Evolutionary conservation across 148 eudicot species (phyloP).

Genomic region (Rheum nobile): DNA sequence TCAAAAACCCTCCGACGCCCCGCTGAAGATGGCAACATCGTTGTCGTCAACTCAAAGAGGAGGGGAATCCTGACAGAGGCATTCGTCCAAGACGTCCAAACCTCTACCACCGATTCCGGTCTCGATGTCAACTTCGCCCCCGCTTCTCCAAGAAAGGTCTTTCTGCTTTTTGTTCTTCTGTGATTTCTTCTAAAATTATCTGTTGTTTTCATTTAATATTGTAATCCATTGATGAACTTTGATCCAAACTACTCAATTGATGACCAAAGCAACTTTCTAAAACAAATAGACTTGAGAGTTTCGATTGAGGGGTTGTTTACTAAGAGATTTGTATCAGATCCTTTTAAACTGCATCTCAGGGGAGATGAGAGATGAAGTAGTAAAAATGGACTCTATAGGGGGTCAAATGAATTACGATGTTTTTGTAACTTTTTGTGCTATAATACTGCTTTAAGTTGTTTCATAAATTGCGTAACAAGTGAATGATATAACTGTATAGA

Average conservation of each 20-base stretch:
- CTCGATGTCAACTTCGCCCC: slow-evolving; percentile 75
- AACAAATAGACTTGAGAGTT: too few species aligned
- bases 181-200: neutral
- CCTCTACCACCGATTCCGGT: slow-evolving; percentile 43
- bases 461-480: too few species aligned
- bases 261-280: neutral
- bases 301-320: too few species aligned
- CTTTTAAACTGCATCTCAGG: too few species aligned
- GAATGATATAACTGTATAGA: too few species aligned
- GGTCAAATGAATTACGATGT: too few species aligned
- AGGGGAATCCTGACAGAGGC: slow-evolving; percentile 73
- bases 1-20: too few species aligned
- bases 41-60: slow-evolving; percentile 35
- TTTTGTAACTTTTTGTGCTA: too few species aligned
- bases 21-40: slow-evolving; percentile 21
- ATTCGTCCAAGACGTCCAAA: slow-evolving; percentile 69
- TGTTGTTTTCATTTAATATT: neutral
- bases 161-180: slow-evolving; percentile 1
- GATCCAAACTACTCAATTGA: neutral
- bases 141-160: slow-evolving; percentile 80
- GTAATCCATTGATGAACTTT: neutral
- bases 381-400: too few species aligned
- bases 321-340: too few species aligned
- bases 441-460: too few species aligned
- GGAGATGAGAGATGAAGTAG: too few species aligned